phyloP scores from a whole-genome alignment of 164 flowering plant species.

The Stephania yunnanensis region DNA sequence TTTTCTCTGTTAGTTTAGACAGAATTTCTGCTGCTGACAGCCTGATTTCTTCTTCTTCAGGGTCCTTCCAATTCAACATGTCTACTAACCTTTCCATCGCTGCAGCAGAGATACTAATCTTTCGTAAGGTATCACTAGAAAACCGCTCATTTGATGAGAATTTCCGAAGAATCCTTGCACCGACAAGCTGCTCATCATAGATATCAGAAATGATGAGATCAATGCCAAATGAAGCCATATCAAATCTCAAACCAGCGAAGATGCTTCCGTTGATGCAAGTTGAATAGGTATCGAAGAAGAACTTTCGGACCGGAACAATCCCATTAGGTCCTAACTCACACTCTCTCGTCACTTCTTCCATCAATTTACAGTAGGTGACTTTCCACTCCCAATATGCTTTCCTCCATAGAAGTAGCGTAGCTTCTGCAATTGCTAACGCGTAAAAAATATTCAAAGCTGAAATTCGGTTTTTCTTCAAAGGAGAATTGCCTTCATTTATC shows the following conservation, averaged over 20 bases:
- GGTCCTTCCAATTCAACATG: slow-evolving; percentile 90
- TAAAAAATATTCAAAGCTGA: slow-evolving; percentile 79
- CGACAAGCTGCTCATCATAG: slow-evolving; percentile 83
- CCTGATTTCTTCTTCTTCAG: slow-evolving; percentile 70
- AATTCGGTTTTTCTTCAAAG: slow-evolving; percentile 50
- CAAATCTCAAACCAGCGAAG: slow-evolving; percentile 89
- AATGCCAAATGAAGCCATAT: slow-evolving; percentile 69
- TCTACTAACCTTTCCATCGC: slow-evolving; percentile 83
- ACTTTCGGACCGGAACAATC: slow-evolving; percentile 53
- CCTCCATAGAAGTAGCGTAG: slow-evolving; percentile 65
- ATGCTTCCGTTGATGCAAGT: slow-evolving; percentile 77
- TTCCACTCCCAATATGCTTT: slow-evolving; percentile 88
- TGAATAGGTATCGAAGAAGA: slow-evolving; percentile 90
- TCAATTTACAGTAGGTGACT: slow-evolving; percentile 40
- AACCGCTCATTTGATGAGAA: slow-evolving; percentile 37
- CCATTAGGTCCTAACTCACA: slow-evolving; percentile 59
- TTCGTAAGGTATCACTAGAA: slow-evolving; percentile 69
- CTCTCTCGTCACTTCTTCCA: slow-evolving; percentile 60
- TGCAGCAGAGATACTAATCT: slow-evolving; percentile 53
- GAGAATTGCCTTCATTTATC: slow-evolving; percentile 48
- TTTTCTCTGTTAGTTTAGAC: slow-evolving; percentile 64
- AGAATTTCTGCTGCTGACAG: slow-evolving; percentile 69
- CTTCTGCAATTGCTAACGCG: slow-evolving; percentile 77
- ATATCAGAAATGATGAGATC: slow-evolving; percentile 67
- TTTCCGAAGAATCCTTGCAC: slow-evolving; percentile 50